phyloP scores from a whole-genome alignment of 495 filamentous ascomycete genomes.

The Aspergillus sparsus region DNA sequence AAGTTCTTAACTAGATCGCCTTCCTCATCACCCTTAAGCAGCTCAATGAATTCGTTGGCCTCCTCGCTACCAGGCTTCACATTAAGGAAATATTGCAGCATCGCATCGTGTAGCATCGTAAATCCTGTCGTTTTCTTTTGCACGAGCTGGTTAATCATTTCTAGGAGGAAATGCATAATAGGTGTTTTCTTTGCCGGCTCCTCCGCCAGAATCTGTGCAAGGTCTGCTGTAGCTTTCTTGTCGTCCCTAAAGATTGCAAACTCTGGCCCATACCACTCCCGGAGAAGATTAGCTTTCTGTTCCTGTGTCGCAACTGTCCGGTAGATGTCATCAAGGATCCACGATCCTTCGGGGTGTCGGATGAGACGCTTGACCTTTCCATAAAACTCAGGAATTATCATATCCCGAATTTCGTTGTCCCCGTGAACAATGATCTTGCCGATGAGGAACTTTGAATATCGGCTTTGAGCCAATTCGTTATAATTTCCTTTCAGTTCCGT shows the following conservation, averaged over 20 bases:
- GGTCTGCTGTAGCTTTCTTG: slow-evolving; percentile 55
- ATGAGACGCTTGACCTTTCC: slow-evolving; percentile 88
- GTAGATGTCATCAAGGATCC: slow-evolving; percentile 97
- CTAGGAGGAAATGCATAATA: slow-evolving; percentile 79
- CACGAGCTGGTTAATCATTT: slow-evolving; percentile 83
- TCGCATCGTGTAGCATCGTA: slow-evolving; percentile 94
- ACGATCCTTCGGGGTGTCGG: slow-evolving; percentile 91
- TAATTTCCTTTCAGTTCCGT: slow-evolving; percentile 85
- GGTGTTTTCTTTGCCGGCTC: slow-evolving; percentile 81
- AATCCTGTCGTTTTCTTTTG: slow-evolving; percentile 96
- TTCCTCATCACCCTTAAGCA: slow-evolving; percentile 86
- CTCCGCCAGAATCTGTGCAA: slow-evolving; percentile 70
- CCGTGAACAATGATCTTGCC: slow-evolving; percentile 92
- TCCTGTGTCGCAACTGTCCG: slow-evolving; percentile 76
- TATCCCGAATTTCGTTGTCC: slow-evolving; percentile 76
- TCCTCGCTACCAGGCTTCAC: slow-evolving; percentile 73
- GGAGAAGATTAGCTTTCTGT: slow-evolving; percentile 79
- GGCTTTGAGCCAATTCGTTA: slow-evolving; percentile 81
- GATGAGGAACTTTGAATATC: slow-evolving; percentile 94
- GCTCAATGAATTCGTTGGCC: slow-evolving; percentile 81
- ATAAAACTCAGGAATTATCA: slow-evolving; percentile 93
- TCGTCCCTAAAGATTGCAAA: slow-evolving; percentile 78
- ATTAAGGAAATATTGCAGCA: slow-evolving; percentile 93
- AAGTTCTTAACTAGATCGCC: slow-evolving; percentile 89
- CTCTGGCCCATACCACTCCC: slow-evolving; percentile 97